Evolutionary conservation across 2,329 filamentous ascomycete species (phyloP).

Genomic region (Aspergillus brasiliensis): DNA sequence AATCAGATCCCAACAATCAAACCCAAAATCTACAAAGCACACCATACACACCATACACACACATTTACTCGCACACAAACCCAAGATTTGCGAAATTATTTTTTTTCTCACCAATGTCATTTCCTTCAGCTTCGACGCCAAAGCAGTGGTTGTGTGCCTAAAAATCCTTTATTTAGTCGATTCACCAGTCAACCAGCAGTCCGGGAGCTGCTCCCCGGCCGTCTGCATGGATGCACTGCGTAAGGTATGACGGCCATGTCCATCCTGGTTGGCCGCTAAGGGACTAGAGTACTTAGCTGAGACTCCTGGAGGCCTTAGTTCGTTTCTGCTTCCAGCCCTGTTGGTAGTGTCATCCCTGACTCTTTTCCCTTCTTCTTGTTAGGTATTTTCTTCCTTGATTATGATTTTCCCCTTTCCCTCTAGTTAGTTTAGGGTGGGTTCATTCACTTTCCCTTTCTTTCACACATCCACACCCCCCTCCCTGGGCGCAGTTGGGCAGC

Average conservation of each 20-base stretch:
- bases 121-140: background rate
- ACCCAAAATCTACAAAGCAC: too few species aligned
- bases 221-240: slow-evolving; percentile 3
- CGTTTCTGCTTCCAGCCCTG: background rate
- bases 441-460: background rate
- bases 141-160: background rate
- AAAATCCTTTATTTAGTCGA: slow-evolving; percentile 4
- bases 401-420: background rate
- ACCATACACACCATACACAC: too few species aligned
- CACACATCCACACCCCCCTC: background rate
- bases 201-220: slow-evolving; percentile 3
- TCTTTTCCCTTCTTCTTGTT: background rate
- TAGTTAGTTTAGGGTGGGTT: background rate
- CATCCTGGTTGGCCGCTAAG: background rate
- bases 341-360: background rate
- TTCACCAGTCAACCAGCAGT: background rate
- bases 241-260: background rate
- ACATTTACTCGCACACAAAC: background rate
- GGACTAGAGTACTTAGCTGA: background rate
- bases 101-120: background rate
- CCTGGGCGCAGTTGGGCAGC: background rate
- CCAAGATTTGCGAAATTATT: background rate
- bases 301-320: slow-evolving; percentile 4
- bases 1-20: too few species aligned
- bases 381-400: background rate